Evolutionary conservation across 2,329 filamentous ascomycete genomes (phyloP), one percentile per base, ranked within the genome.

Genomic region (Fusarium penzigii): DNA sequence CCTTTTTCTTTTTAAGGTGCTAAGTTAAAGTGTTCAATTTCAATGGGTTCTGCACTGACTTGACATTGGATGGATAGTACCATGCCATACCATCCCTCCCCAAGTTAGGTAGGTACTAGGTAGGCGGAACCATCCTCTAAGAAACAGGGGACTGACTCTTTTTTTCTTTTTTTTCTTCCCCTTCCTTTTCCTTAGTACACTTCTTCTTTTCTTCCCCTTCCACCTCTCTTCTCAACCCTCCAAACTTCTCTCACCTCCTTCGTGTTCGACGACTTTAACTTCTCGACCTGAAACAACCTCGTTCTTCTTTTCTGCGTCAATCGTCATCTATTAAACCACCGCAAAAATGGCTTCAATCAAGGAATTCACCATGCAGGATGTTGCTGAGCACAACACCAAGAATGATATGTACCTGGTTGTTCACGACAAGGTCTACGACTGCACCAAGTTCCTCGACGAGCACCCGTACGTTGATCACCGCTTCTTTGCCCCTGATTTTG

Each of bases 381-480:
- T 96, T 75, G 81, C 88, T 58, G 84, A 85, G 76, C 91, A 96
- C 83, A 90, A 88, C 79, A 86, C 83, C 76, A 97, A 97, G 86
- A 96, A 92, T 83, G 92, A 97, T 74, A 79, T 96, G 61, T 96
- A 83, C 79, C 73, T 97, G 68, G 88, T 97, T 59, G 85, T 99
- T 67, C 90, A 97, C 79, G 92, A 96, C 76, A 96, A 96, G 81
- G 87, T 99, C 78, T 99, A 97, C 84, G 85, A 97, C 75, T 76
- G 81, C 71, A 83, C 86, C 68, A 88, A 87, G 75, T 99, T 99
- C 76, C 81, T 97, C 64, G 93, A 97, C 72, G 94, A 99, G 86
- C 94, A 99, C 75, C 94, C 94, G 84, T 87, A 79, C 77, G 84
- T 83, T 46, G 39, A 34, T 39, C 41, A 42, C 29, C 42, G 44